A percentile compares a stretch with the other conserved stretches of the same genome.
Conservation (phyloP, 2,329 filamentous ascomycete species). For the Trichoderma sp. region DNA sequence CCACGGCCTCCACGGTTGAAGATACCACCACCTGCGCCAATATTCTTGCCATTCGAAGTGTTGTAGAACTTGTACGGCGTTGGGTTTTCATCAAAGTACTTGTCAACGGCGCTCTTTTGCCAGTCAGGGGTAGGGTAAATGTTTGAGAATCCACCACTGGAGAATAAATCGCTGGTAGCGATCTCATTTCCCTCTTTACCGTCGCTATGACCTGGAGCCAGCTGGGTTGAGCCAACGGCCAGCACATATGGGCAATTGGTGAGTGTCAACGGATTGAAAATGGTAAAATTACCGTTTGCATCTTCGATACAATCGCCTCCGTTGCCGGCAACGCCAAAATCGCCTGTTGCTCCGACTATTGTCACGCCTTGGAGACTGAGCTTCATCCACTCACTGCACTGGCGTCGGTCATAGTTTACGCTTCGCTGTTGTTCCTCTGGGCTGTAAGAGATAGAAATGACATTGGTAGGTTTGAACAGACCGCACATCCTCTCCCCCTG, state of each 20-base stretch:
- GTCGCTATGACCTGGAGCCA: constrained; percentile 30
- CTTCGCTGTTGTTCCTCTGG: constrained; percentile 50
- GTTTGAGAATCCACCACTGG: constrained; percentile 42
- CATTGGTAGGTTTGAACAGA: constrained; percentile 43
- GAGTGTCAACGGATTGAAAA: constrained; percentile 43
- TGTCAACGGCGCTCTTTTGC: constrained; percentile 40
- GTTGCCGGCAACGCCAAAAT: constrained; percentile 46
- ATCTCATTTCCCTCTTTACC: neutral
- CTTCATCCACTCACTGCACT: constrained; percentile 56
- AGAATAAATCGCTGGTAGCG: neutral
- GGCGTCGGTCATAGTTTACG: constrained; percentile 46
- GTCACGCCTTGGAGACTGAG: constrained; percentile 51
- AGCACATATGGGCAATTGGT: constrained; percentile 48
- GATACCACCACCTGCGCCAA: constrained; percentile 37
- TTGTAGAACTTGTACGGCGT: neutral
- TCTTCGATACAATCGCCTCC: constrained; percentile 36
- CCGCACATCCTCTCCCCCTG: constrained; percentile 44
- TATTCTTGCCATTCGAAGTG: constrained; percentile 30
- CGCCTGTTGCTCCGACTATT: constrained; percentile 41
- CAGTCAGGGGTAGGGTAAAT: constrained; percentile 46
- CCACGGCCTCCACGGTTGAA: constrained; percentile 44
- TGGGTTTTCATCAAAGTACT: constrained; percentile 36
- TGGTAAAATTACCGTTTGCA: constrained; percentile 28
- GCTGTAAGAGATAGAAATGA: constrained; percentile 52
- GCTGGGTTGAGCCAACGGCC: constrained; percentile 48